Conservation (phyloP, 225 moss, liverwort and hornwort species). For the Asterella californica region DNA sequence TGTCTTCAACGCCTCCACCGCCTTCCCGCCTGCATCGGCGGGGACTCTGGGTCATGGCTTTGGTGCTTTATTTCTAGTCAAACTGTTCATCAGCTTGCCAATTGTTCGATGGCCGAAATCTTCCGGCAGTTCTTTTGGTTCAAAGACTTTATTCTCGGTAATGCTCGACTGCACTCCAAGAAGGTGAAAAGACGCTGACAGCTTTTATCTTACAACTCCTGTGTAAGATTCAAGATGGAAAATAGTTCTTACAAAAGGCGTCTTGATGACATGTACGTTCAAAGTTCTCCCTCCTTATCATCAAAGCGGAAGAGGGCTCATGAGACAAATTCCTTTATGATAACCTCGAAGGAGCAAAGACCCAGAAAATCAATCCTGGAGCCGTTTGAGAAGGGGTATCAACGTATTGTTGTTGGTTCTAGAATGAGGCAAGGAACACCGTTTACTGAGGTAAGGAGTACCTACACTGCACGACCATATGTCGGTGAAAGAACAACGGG, state of each 20-base stretch:
- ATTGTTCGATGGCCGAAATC: constrained; percentile 12
- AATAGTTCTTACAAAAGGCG: constrained; percentile 18
- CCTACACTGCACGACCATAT: neutral
- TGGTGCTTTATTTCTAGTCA: neutral
- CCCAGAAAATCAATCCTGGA: neutral
- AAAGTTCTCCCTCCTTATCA: constrained; percentile 2
- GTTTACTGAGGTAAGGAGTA: neutral
- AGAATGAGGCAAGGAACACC: neutral
- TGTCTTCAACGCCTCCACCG: neutral
- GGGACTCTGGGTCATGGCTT: neutral
- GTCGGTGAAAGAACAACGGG: neutral
- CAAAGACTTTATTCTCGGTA: neutral
- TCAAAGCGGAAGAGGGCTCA: constrained; percentile 6
- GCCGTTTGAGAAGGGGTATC: neutral
- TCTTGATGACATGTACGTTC: constrained; percentile 23
- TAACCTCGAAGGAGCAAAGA: neutral
- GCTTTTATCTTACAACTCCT: neutral
- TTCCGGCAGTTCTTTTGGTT: neutral
- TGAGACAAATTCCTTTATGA: neutral
- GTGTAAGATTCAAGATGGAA: constrained; percentile 24
- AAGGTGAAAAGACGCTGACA: constrained; percentile 20
- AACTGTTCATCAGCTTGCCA: neutral
- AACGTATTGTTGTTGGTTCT: neutral
- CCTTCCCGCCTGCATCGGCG: neutral
- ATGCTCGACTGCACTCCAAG: neutral